Conservation (phyloP, 768 basidiomycete species). For the Boletus reticuloceps region DNA sequence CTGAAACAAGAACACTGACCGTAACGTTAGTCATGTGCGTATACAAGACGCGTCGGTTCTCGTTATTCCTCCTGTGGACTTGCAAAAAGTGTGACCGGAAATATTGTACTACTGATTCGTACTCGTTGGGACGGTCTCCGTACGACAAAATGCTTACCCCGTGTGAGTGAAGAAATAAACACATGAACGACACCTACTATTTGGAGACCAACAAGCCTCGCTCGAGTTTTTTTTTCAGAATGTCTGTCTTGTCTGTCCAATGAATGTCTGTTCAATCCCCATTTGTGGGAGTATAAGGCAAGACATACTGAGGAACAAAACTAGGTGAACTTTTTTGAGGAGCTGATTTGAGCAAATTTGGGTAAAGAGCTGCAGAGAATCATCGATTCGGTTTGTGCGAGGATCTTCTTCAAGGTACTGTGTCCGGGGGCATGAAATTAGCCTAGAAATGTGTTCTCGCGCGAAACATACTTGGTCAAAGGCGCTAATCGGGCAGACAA, state of each 20-base stretch:
- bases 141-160: slow-evolving; percentile 70
- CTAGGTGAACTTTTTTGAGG: slow-evolving; percentile 64
- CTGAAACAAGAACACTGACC: slow-evolving; percentile 37
- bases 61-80: slow-evolving; percentile 73
- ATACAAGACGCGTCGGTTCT: slow-evolving; percentile 77
- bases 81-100: slow-evolving; percentile 88
- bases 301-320: slow-evolving; percentile 56
- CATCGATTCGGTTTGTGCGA: slow-evolving; percentile 80
- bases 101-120: slow-evolving; percentile 78
- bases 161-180: slow-evolving; percentile 6
- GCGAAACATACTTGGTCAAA: slow-evolving; percentile 60
- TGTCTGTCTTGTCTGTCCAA: slow-evolving; percentile 69
- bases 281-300: not conserved
- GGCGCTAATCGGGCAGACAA: slow-evolving; percentile 75
- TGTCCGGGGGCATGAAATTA: not conserved
- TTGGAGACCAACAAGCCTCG: slow-evolving; percentile 69
- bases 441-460: not conserved
- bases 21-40: slow-evolving; percentile 81
- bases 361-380: slow-evolving; percentile 85
- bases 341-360: slow-evolving; percentile 81
- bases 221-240: slow-evolving; percentile 69
- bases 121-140: slow-evolving; percentile 77
- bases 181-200: slow-evolving; percentile 52
- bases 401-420: slow-evolving; percentile 88
- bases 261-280: not conserved